Evolutionary conservation across 2,329 filamentous ascomycete species (phyloP), one percentile per base, ranked within the genome.

Genomic region (Apiospora koreana): DNA sequence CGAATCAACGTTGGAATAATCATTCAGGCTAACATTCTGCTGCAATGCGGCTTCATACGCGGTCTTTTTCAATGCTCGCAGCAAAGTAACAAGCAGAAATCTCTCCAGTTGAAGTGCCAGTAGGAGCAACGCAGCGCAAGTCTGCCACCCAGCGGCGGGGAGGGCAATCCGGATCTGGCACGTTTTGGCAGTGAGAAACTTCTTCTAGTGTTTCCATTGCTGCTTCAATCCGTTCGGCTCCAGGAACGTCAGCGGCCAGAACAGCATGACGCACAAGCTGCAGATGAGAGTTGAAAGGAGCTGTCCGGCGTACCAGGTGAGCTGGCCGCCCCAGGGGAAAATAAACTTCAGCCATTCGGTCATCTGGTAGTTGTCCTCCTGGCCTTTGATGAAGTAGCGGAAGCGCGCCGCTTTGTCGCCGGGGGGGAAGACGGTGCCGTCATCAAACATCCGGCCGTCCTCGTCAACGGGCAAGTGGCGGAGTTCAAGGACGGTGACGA

Each of bases 301-400:
- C 78, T 94, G 92, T 86, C 88, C 92, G 0, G 76, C 12, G 3
- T 86, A 73, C 80, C 88, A 84, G 1, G 91, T 42, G 31, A 87
- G 76, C 9, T 84, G 80, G 0, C 88, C 89, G 0, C 91, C 81
- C 0, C 88, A 86, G 14, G 92, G 89, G 21, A 87, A 76, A 23
- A 95, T 75, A 77, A 97, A 96, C 75, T 91, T 91, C 72, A 95
- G 83, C 72, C 91, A 91, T 74, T 97, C 92, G 66, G 90, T 91
- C 0, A 89, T 85, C 76, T 95, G 93, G 77, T 97, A 97, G 9
- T 95, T 82, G 77, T 97, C 94, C 74, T 97, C 91, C 78, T 97
- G 94, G 23, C 85, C 87, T 8, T 85, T 80, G 73, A 97, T 95
- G 78, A 91, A 93, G 82, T 94, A 96, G 70, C 86, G 86, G 28